Evolutionary conservation across 371 early-diverging fungal species (phyloP), one percentile per base, ranked within the genome.

Genomic region (Polyrhizophydium stewartii): DNA sequence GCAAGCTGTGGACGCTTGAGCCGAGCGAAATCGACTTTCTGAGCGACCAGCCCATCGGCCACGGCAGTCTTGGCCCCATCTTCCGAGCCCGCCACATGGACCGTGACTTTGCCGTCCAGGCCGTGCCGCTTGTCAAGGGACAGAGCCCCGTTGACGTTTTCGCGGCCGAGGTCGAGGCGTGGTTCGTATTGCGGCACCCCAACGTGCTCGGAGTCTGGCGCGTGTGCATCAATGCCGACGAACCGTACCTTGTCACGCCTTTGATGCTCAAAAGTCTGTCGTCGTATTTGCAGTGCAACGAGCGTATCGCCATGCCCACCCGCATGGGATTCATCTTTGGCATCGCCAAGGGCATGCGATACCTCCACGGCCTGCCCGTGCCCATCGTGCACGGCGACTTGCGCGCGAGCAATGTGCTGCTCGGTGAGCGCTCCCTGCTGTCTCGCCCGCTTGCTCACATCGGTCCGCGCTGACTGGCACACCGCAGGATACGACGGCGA

Each of bases 371-470:
- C 12, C 12, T 16, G 24, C 16, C 12, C 12, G 31, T 31, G 10
- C n/a, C n/a, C n/a, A n/a, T n/a, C n/a, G n/a, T 50, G 9, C 51
- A 50, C 31, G 51, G 51, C 51, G 51, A 50, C n/a, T 16, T 50
- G 12, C 9, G n/a, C 10, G 51, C 51, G n/a, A 50, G 25, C 51
- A 50, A 50, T 50, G 25, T 50, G 16, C 51, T 50, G 24, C 10
- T 50, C n/a, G 51, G 51, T 50, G n/a, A 31, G 51, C 16, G 10
- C n/a, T 10, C n/a, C 31, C 9, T 12, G 51, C 51, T 50, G 31
- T n/a, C 10, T 50, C 25, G 24, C 19, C 40, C 19, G 40, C 40
- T 12, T 40, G 19, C 19, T 40, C 40, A 12, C 40, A 19, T 40
- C 40, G 19, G 10, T 40, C 12, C 40, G 10, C 12, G 40, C 40